These are phyloP conservation scores for Moesziomyces parantarcticus DNA, from an alignment of 1,284 basidiomycete species.

Conservation along the genomic window DNA sequence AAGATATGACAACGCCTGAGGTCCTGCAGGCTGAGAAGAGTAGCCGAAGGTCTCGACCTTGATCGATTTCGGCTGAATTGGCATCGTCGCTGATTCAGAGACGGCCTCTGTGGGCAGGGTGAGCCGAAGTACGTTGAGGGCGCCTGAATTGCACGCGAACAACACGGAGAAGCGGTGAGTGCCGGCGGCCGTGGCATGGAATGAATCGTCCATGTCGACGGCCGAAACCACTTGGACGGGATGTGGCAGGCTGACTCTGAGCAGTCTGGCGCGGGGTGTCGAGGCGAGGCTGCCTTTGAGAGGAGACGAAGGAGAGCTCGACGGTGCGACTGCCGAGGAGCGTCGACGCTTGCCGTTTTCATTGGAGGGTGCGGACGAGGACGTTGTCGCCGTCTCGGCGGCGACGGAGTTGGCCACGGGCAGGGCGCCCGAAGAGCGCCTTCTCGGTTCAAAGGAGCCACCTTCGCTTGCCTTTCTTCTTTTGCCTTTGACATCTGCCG, in stretches of 20 bases:
- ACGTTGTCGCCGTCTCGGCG: constrained; percentile 1
- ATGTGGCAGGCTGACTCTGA: constrained; percentile 38
- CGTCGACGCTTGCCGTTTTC: constrained; percentile 55
- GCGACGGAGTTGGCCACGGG: constrained; percentile 2
- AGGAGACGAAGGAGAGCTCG: constrained; percentile 9
- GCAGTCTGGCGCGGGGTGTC: constrained; percentile 20
- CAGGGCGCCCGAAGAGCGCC: constrained; percentile 16
- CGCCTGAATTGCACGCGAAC: constrained; percentile 44
- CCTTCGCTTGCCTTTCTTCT: constrained; percentile 51
- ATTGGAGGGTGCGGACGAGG: constrained; percentile 29
- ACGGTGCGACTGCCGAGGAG: constrained; percentile 30
- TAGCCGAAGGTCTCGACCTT: constrained; percentile 36
- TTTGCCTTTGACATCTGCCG: constrained; percentile 37
- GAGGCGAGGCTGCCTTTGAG: constrained; percentile 6
- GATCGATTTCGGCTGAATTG: constrained; percentile 24
- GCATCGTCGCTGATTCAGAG: not conserved
- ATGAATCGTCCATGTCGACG: constrained; percentile 24
- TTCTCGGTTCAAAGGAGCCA: constrained; percentile 17
- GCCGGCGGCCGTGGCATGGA: not conserved
- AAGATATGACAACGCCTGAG: constrained; percentile 51
- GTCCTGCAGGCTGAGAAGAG: constrained; percentile 46
- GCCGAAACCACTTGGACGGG: constrained; percentile 54
- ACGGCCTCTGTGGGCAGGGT: constrained; percentile 12
- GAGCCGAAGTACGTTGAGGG: constrained; percentile 41
- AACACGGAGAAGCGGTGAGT: constrained; percentile 28